Conservation (phyloP, 2,329 filamentous ascomycete genomes). For the Macrophomina pseudophaseolina region DNA sequence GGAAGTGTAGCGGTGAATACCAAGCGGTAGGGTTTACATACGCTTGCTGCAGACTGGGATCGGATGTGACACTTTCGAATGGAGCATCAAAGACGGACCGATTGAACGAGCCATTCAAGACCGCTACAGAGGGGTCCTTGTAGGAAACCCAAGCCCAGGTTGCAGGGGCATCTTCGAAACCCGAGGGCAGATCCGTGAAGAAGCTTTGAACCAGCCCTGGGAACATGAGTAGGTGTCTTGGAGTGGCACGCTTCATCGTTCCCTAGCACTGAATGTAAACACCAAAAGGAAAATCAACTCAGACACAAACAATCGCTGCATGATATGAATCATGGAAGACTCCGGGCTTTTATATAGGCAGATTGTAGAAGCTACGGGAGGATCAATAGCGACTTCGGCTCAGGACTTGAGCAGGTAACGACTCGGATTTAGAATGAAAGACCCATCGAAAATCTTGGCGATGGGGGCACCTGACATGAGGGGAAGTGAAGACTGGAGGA, state of each 20-base stretch:
- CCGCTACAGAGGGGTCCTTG: slow-evolving; percentile 23
- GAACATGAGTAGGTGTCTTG: not conserved
- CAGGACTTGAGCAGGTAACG: not conserved
- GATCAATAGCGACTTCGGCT: not conserved
- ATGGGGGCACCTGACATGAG: not conserved
- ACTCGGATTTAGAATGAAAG: not conserved
- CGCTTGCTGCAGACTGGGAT: slow-evolving; percentile 7
- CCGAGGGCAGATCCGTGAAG: slow-evolving; percentile 17
- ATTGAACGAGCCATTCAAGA: slow-evolving; percentile 27
- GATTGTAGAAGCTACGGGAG: not conserved
- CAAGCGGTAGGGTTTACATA: slow-evolving; percentile 1
- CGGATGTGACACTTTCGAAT: slow-evolving; percentile 21
- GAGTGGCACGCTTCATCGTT: not conserved
- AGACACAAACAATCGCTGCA: not conserved
- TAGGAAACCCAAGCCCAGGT: slow-evolving; percentile 29
- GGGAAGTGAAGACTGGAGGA: not conserved
- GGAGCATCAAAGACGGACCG: slow-evolving; percentile 28
- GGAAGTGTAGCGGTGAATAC: not conserved
- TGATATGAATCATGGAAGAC: not conserved
- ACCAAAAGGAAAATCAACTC: no score
- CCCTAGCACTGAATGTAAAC: not conserved
- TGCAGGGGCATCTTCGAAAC: slow-evolving; percentile 1
- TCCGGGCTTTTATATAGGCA: not conserved
- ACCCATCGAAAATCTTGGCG: not conserved
- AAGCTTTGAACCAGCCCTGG: slow-evolving; percentile 3